Base-by-base conservation (phyloP, 495 filamentous ascomycete genomes). In the Podospora anserina region DNA sequence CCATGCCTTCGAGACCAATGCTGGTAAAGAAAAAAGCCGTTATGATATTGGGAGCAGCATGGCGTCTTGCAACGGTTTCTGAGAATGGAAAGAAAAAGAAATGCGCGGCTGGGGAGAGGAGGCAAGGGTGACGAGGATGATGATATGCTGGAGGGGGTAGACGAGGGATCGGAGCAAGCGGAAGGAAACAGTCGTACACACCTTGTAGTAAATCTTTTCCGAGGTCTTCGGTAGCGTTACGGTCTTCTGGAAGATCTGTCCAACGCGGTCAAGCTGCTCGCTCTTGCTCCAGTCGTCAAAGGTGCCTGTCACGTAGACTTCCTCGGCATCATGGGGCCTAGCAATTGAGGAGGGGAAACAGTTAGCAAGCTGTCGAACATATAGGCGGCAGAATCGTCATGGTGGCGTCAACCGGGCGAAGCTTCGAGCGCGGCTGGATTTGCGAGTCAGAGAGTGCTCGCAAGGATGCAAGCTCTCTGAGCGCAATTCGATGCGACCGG, bases 241-340 rank as follows among this genome's bases (percentile, higher is more conserved):
- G 59, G 86, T 86, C 80, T 96, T 96, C 80, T 89, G 83, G 71
- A 94, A 95, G 69, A 81, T 72, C 61, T 87, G 86, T 70, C 85
- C 88, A 26, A 87, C 86, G 76, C 91, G 90, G 59, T 92, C 88
- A 62, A 99, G 84, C 82, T 89, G 87, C 73, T 92, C 88, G 61
- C 86, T 92, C 83, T 92, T 91, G 59, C 86, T 83, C 95, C 95
- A 99, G 81, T 93, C 86, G 78, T 99, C 94, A 77, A 98, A 99
- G 61, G 91, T 94, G 74, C 95, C 95, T 6, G 94, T 97, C 68
- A 99, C 95, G 78, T 90, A 93, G 71, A 99, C 95, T 76, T 97
- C 93, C 69, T 85, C 84, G 69, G 91, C 92, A 69, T 83, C 75
- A 75, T 92, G 88, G 70, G 88, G 86, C 92, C 92, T 94, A 32